Conservation (phyloP, 148 eudicot species). For the Heliamphora exappendiculata region DNA sequence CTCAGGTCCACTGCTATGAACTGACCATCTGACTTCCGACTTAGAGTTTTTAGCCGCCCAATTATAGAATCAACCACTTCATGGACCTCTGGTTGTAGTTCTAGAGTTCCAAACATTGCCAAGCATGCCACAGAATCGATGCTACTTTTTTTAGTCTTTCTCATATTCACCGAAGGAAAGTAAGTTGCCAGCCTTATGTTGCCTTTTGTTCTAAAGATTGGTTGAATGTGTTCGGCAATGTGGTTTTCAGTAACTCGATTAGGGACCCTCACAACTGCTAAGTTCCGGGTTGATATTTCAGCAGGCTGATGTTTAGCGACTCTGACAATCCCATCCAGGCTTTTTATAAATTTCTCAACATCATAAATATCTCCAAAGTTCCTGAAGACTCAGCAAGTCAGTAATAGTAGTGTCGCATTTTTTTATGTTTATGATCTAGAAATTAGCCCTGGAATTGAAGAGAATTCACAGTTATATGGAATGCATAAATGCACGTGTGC, state of each 20-base stretch:
- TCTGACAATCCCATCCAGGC: slow-evolving; percentile 82
- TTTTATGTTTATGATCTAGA: background rate
- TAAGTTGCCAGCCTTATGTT: slow-evolving; percentile 81
- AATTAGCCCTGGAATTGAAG: background rate
- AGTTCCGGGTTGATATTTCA: slow-evolving; percentile 42
- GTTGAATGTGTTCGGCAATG: slow-evolving; percentile 56
- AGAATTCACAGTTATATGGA: background rate
- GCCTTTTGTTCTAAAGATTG: slow-evolving; percentile 58
- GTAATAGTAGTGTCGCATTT: background rate
- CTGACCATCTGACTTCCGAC: slow-evolving; percentile 67
- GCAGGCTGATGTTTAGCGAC: slow-evolving; percentile 60
- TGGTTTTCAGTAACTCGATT: slow-evolving; percentile 67
- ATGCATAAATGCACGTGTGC: background rate
- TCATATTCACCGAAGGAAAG: slow-evolving; percentile 86
- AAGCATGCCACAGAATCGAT: slow-evolving; percentile 57
- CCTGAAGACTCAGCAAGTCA: slow-evolving; percentile 38
- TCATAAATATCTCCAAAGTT: slow-evolving; percentile 76
- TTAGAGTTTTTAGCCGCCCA: slow-evolving; percentile 67
- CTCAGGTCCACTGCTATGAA: slow-evolving; percentile 88
- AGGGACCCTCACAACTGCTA: slow-evolving; percentile 82
- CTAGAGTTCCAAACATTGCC: slow-evolving; percentile 82
- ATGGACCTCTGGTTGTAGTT: slow-evolving; percentile 59
- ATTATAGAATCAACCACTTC: slow-evolving; percentile 87
- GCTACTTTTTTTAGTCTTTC: slow-evolving; percentile 32
- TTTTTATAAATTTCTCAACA: slow-evolving; percentile 55